Conservation (phyloP, 1,284 basidiomycete species). For the Moesziomyces parantarcticus region DNA sequence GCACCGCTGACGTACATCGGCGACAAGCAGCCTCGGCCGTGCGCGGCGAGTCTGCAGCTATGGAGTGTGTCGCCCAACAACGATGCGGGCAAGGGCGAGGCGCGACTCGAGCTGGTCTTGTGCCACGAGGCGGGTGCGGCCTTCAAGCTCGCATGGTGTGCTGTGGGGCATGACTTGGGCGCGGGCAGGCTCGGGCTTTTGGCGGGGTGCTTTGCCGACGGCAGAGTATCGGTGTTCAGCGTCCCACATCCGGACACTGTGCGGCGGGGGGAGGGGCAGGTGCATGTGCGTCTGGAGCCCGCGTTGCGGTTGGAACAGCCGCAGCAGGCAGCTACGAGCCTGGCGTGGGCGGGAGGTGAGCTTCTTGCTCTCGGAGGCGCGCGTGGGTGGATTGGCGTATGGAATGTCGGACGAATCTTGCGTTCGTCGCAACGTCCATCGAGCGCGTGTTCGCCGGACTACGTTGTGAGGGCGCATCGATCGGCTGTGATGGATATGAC, state of each 20-base stretch:
- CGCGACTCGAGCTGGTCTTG: slow-evolving; percentile 36
- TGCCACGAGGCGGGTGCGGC: slow-evolving; percentile 36
- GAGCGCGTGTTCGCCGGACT: slow-evolving; percentile 3
- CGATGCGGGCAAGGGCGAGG: slow-evolving; percentile 16
- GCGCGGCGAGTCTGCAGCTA: slow-evolving; percentile 38
- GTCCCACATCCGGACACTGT: slow-evolving; percentile 27
- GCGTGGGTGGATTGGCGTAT: slow-evolving; percentile 42
- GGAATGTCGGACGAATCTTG: slow-evolving; percentile 20
- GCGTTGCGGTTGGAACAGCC: slow-evolving; percentile 23
- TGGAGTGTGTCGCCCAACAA: slow-evolving; percentile 48
- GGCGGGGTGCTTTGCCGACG: slow-evolving; percentile 49
- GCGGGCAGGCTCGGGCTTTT: slow-evolving; percentile 27
- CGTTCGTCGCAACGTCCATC: slow-evolving; percentile 1
- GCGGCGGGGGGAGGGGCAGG: neutral
- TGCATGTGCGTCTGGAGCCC: slow-evolving; percentile 29
- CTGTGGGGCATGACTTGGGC: slow-evolving; percentile 28
- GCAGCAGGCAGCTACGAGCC: slow-evolving; percentile 12
- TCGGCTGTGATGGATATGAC: slow-evolving; percentile 27
- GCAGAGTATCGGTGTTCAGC: slow-evolving; percentile 36
- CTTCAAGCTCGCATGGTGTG: slow-evolving; percentile 41
- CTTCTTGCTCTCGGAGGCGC: slow-evolving; percentile 37
- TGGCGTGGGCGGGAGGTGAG: slow-evolving; percentile 50
- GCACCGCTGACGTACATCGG: slow-evolving; percentile 34
- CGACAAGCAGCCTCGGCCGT: slow-evolving; percentile 6
- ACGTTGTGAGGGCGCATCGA: slow-evolving; percentile 23